Percentiles rank a stretch among this genome's conserved stretches.
These are phyloP conservation scores for Brassica carinata DNA, from an alignment of 345 rosid genomes.

Conservation along the genomic window DNA sequence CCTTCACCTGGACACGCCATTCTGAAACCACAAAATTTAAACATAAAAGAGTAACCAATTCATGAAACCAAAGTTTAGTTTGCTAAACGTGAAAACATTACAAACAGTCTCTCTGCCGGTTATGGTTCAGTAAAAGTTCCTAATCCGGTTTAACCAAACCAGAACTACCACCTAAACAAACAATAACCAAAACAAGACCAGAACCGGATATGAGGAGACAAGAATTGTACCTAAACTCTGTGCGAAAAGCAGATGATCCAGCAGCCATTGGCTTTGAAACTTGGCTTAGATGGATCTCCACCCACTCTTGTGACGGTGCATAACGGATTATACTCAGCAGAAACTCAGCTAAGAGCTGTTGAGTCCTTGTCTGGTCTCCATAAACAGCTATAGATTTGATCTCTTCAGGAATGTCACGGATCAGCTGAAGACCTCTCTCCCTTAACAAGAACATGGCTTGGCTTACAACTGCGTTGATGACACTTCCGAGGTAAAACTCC, in stretches of 20 bases:
- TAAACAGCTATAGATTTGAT: constrained; percentile 71
- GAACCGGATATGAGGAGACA: background rate
- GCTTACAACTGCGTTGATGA: constrained; percentile 92
- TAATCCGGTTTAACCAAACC: background rate
- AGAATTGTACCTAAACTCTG: constrained; percentile 71
- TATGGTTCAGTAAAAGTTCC: constrained; percentile 2
- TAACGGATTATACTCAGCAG: constrained; percentile 79
- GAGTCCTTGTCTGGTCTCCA: constrained; percentile 93
- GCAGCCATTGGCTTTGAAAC: constrained; percentile 57
- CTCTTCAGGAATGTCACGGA: constrained; percentile 94
- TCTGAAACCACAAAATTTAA: constrained; percentile 43
- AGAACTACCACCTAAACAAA: background rate
- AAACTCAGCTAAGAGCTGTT: constrained; percentile 88
- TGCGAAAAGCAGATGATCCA: constrained; percentile 50
- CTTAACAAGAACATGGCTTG: constrained; percentile 79
- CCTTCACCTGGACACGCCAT: constrained; percentile 67
- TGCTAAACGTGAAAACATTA: background rate
- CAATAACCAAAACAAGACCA: background rate
- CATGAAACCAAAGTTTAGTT: background rate
- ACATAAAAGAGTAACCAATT: background rate
- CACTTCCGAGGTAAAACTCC: constrained; percentile 80
- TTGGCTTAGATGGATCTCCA: constrained; percentile 82
- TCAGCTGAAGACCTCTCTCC: constrained; percentile 79
- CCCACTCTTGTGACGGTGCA: constrained; percentile 89
- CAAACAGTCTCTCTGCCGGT: background rate